phyloP scores from a whole-genome alignment of 257 asterid species.

The Solanum ahanhuiri region DNA sequence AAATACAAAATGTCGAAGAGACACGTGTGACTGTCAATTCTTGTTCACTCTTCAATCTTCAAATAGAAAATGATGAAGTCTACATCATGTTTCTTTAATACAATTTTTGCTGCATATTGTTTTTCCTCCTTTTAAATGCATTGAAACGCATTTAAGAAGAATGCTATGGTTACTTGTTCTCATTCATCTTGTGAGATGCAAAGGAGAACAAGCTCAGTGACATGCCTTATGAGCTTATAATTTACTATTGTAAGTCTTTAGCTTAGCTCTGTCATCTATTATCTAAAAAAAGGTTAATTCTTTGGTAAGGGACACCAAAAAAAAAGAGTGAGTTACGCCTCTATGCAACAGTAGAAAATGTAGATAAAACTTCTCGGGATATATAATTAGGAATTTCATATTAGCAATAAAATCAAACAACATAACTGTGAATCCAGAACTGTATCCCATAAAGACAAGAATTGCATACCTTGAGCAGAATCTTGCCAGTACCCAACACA shows the following conservation, averaged over 20 bases:
- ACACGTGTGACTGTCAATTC: background rate
- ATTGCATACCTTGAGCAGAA: conserved; percentile 73
- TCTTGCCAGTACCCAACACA: conserved; percentile 92
- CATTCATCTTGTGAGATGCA: background rate
- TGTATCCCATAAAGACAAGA: background rate
- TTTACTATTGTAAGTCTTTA: background rate
- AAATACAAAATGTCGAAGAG: background rate
- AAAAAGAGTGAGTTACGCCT: background rate
- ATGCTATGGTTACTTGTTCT: background rate
- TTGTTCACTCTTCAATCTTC: background rate
- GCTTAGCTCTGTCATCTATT: background rate
- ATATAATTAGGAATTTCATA: background rate
- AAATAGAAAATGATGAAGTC: background rate
- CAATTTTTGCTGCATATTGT: background rate
- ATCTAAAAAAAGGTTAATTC: background rate
- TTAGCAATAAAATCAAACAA: background rate
- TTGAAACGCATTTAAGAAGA: background rate
- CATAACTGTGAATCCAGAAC: background rate
- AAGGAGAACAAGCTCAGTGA: background rate
- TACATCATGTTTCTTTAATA: background rate
- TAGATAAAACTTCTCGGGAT: background rate
- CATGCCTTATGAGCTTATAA: background rate
- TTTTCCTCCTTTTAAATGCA: background rate
- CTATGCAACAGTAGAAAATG: background rate
- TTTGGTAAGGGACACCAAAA: background rate